Evolutionary conservation across 2,329 filamentous ascomycete genomes (phyloP).

Genomic region (Aspergillus chevalieri): DNA sequence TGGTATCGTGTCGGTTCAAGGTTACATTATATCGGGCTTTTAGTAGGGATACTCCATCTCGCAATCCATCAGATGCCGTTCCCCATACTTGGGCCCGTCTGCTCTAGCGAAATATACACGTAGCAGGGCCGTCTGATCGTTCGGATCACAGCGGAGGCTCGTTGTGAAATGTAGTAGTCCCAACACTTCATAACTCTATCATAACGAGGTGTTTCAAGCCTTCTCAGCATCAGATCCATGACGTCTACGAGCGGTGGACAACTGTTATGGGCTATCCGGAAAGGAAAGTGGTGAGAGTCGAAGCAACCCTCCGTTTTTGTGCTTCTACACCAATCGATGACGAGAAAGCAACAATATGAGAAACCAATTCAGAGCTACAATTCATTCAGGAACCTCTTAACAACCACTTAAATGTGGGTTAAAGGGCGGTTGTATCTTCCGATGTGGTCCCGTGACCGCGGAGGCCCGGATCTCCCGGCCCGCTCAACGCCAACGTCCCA

Average conservation of each 20-base stretch:
- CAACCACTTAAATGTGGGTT: neutral
- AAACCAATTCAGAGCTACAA: no score
- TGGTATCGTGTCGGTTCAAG: neutral
- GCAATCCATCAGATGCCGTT: no score
- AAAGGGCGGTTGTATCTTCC: neutral
- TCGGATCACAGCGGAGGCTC: no score
- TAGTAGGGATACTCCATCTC: no score
- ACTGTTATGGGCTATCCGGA: neutral
- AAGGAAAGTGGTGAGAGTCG: neutral
- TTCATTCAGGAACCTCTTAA: no score
- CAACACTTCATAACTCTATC: no score
- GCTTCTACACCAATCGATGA: neutral
- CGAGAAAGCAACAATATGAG: no score
- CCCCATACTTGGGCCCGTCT: no score
- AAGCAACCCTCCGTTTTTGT: neutral
- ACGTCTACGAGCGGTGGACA: neutral
- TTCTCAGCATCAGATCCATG: neutral
- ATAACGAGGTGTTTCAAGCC: neutral
- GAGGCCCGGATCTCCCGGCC: neutral
- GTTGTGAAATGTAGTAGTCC: no score
- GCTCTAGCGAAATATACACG: no score
- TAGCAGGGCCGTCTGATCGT: no score
- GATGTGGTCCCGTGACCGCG: neutral
- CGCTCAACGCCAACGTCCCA: neutral
- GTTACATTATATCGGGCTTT: neutral